A percentile compares a stretch with the other conserved stretches of the same genome.
Conservation (phyloP, 768 basidiomycete genomes). For the Russula lepida region DNA sequence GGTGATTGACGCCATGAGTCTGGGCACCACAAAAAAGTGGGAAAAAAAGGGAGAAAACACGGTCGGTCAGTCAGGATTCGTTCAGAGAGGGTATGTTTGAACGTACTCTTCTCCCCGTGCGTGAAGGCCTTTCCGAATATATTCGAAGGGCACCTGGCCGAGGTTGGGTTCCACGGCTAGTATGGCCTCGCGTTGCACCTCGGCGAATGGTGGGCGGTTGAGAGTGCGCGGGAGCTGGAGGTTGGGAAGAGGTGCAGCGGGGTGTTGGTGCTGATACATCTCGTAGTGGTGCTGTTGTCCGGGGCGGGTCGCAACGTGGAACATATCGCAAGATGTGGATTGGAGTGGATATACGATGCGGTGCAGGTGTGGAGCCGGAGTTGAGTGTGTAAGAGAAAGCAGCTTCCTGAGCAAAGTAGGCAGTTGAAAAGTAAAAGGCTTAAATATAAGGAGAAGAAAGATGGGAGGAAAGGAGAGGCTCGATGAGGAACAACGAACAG, state of each 20-base stretch:
- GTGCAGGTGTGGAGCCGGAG: background rate
- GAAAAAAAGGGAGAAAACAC: background rate
- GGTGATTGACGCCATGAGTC: constrained; percentile 18
- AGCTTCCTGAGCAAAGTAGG: constrained; percentile 21
- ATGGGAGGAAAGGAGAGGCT: constrained; percentile 14
- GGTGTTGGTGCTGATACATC: constrained; percentile 20
- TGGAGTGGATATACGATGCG: background rate
- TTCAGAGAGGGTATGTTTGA: background rate
- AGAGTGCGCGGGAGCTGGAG: constrained; percentile 70
- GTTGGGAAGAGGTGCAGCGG: constrained; percentile 26
- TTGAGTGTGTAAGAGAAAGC: background rate
- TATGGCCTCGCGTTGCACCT: constrained; percentile 49
- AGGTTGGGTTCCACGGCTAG: constrained; percentile 46
- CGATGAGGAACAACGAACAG: constrained; percentile 18
- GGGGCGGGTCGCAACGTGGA: constrained; percentile 17
- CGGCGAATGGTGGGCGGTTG: constrained; percentile 48
- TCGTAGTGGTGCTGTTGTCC: constrained; percentile 14
- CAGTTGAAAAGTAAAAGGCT: constrained; percentile 1
- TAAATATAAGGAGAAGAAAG: constrained; percentile 19
- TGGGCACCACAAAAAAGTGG: background rate
- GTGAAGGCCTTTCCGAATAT: constrained; percentile 46
- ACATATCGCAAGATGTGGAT: constrained; percentile 4
- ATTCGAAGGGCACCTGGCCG: constrained; percentile 49
- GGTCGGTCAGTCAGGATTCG: background rate
- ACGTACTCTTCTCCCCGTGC: constrained; percentile 39